These are phyloP conservation scores for Metarhizium guizhouense DNA, from an alignment of 2,329 filamentous ascomycete genomes.

Conservation along the genomic window DNA sequence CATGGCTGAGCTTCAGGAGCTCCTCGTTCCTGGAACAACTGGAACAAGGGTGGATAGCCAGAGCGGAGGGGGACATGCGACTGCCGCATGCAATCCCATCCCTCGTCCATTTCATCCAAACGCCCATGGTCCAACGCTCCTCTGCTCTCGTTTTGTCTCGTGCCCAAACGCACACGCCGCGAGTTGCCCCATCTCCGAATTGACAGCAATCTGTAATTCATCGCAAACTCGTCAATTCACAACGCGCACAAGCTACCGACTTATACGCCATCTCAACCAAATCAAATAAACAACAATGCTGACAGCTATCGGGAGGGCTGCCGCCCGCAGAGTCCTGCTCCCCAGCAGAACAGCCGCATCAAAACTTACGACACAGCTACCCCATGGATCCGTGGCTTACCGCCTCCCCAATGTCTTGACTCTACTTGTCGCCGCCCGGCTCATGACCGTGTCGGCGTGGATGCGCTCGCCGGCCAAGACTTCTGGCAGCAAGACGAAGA, in stretches of 20 bases:
- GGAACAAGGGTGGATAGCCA: not conserved
- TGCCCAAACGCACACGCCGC: not conserved
- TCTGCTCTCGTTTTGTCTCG: not conserved
- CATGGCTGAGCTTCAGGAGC: not conserved
- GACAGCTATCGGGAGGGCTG: constrained; percentile 29
- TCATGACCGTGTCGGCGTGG: constrained; percentile 20
- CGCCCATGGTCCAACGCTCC: constrained; percentile 2
- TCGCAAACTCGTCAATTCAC: not conserved
- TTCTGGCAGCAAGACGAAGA: constrained; percentile 13
- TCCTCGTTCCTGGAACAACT: not conserved
- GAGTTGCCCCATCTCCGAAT: not conserved
- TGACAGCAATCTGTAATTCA: not conserved
- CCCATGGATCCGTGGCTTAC: not conserved
- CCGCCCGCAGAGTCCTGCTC: constrained; percentile 24
- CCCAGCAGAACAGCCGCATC: constrained; percentile 9
- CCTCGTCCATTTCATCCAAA: constrained; percentile 11
- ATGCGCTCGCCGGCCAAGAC: constrained; percentile 16
- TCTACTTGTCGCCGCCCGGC: constrained; percentile 10
- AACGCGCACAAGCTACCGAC: not conserved
- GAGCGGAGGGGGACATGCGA: not conserved
- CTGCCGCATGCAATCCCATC: constrained; percentile 5
- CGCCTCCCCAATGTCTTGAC: constrained; percentile 4
- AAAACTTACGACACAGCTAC: constrained; percentile 11
- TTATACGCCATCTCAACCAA: constrained; percentile 6
- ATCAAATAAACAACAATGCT: constrained; percentile 25